phyloP scores from a whole-genome alignment of 176 grass and related monocot species.

The Oryza longistaminata region DNA sequence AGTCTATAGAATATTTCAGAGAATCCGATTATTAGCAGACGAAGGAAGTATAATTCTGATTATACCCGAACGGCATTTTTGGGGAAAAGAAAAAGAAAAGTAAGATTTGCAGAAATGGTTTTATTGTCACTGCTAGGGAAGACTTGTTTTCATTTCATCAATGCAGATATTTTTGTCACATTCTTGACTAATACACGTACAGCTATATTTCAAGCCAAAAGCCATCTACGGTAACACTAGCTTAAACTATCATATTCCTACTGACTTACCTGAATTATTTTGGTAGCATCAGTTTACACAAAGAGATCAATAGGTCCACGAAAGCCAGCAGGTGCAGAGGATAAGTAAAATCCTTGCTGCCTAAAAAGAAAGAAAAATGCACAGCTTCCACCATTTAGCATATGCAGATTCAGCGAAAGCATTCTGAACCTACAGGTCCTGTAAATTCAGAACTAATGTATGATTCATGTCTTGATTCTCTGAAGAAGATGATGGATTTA shows the following conservation, averaged over 20 bases:
- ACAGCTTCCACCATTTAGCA: neutral
- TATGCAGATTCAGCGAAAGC: neutral
- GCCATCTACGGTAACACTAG: no score
- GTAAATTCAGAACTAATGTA: neutral
- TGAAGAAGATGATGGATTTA: neutral
- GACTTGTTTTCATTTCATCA: neutral
- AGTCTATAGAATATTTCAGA: no score
- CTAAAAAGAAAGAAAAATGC: no score
- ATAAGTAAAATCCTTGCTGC: no score
- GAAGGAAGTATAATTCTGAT: no score
- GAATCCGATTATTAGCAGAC: no score
- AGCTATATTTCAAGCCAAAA: neutral
- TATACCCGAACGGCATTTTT: no score
- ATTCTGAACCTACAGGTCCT: neutral
- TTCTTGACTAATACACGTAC: constrained; percentile 4
- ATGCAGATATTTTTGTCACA: neutral
- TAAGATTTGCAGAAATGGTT: no score
- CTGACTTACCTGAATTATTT: neutral
- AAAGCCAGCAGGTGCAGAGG: no score
- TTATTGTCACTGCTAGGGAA: no score
- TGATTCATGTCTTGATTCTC: neutral
- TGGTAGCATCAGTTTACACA: neutral
- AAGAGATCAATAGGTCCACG: no score
- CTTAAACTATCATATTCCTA: constrained; percentile 16
- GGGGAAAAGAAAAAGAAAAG: no score